A percentile compares a stretch with the other conserved stretches of the same genome.
phyloP scores from a whole-genome alignment of 1,139 yeast species.

The Kodamaea arcana region DNA sequence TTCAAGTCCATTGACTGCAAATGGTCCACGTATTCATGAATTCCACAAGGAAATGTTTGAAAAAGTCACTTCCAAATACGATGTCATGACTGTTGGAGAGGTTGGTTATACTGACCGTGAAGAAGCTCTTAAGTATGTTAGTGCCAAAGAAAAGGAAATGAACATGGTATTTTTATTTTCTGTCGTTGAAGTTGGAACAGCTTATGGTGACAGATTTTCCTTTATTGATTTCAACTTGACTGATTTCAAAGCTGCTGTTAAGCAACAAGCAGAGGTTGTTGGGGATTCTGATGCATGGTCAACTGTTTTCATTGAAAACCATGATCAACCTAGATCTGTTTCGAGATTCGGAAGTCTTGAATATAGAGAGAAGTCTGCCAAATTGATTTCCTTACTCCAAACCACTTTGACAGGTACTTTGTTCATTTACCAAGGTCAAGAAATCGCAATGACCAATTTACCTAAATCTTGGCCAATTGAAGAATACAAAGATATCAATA shows the following conservation, averaged over 20 bases:
- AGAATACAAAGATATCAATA: slow-evolving; percentile 50
- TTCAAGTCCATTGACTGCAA: slow-evolving; percentile 25
- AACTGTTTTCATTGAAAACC: slow-evolving; percentile 53
- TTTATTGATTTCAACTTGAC: slow-evolving; percentile 30
- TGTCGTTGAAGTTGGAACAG: slow-evolving; percentile 41
- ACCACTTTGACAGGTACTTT: slow-evolving; percentile 52
- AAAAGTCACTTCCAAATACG: slow-evolving; percentile 44
- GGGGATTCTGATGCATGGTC: slow-evolving; percentile 58
- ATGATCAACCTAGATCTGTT: slow-evolving; percentile 54
- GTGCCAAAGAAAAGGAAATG: slow-evolving; percentile 48
- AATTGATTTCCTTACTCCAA: slow-evolving; percentile 46
- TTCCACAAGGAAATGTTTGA: slow-evolving; percentile 51
- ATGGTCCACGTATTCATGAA: slow-evolving; percentile 56
- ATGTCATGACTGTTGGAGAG: slow-evolving; percentile 57
- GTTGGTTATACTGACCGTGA: slow-evolving; percentile 42
- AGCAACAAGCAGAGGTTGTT: slow-evolving; percentile 32
- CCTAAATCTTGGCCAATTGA: slow-evolving; percentile 43
- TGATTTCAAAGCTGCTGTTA: slow-evolving; percentile 43
- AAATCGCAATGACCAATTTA: slow-evolving; percentile 52
- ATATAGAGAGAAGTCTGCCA: slow-evolving; percentile 36
- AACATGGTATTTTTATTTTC: slow-evolving; percentile 51
- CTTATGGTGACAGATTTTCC: slow-evolving; percentile 30
- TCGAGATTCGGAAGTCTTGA: slow-evolving; percentile 48
- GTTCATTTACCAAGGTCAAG: slow-evolving; percentile 59
- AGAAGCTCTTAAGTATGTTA: slow-evolving; percentile 42